These are phyloP conservation scores for Cystoisospora suis DNA, from an alignment of 169 alveolate species.

Conservation along the genomic window DNA sequence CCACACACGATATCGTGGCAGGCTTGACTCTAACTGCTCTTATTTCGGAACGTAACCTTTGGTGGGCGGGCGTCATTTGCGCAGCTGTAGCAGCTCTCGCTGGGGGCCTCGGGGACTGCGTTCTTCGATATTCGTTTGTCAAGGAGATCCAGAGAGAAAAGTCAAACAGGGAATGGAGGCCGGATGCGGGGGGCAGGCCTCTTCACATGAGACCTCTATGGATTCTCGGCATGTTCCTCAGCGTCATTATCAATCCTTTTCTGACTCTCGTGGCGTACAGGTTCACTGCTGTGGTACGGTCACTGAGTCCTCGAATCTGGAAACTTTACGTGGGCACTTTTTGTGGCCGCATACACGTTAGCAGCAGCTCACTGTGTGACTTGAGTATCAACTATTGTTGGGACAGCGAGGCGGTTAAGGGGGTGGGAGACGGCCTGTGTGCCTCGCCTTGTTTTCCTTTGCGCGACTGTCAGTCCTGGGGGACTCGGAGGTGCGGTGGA, in stretches of 20 bases:
- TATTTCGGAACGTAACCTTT: not conserved
- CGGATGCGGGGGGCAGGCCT: not conserved
- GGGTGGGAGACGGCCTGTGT: too few species aligned
- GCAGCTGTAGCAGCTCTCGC: slow-evolving; percentile 15
- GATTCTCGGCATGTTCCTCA: slow-evolving; percentile 14
- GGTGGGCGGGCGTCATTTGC: slow-evolving; percentile 39
- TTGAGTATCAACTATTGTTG: too few species aligned
- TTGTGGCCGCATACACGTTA: too few species aligned
- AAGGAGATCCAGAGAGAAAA: too few species aligned
- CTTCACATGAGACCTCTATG: slow-evolving; percentile 1
- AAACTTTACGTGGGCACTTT: too few species aligned
- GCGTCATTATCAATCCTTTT: not conserved
- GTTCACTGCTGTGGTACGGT: slow-evolving; percentile 29
- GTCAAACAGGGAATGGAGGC: not conserved
- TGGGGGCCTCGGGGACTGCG: slow-evolving; percentile 27
- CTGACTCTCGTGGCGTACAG: slow-evolving; percentile 12
- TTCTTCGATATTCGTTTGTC: slow-evolving; percentile 8
- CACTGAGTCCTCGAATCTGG: too few species aligned
- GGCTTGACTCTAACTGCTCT: slow-evolving; percentile 6
- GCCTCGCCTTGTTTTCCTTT: too few species aligned
- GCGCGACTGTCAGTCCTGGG: too few species aligned
- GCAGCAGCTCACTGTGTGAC: too few species aligned
- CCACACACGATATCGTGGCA: too few species aligned
- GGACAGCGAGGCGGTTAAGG: too few species aligned
- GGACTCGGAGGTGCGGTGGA: too few species aligned